Evolutionary conservation across 306 rosid species (phyloP).

Genomic region (Prunus persica): Prunus_persica_NCBIv2 NC_034009.1:28668001-28668500

Average conservation of each 20-base stretch:
- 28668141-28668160: constrained; percentile 47
- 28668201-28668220: constrained; percentile 26
- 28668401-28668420: constrained; percentile 51
- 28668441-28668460: constrained; percentile 43
- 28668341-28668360: constrained; percentile 26
- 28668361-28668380: constrained; percentile 34
- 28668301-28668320: constrained; percentile 8
- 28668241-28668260: constrained; percentile 27
- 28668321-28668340: constrained; percentile 20
- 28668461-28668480: constrained; percentile 2
- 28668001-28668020: constrained; percentile 7
- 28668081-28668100: constrained; percentile 8
- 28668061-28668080: background rate
- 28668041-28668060: constrained; percentile 14
- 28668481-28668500: background rate
- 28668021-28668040: constrained; percentile 26
- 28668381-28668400: constrained; percentile 27
- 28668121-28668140: background rate
- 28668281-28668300: constrained; percentile 47
- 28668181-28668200: constrained; percentile 30
- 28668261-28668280: constrained; percentile 28
- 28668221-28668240: constrained; percentile 23
- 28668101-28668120: constrained; percentile 5
- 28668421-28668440: constrained; percentile 44
- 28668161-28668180: constrained; percentile 39